Evolutionary conservation across 2,329 filamentous ascomycete species (phyloP).

Genomic region (Aspergillus spinulosporus): DNA sequence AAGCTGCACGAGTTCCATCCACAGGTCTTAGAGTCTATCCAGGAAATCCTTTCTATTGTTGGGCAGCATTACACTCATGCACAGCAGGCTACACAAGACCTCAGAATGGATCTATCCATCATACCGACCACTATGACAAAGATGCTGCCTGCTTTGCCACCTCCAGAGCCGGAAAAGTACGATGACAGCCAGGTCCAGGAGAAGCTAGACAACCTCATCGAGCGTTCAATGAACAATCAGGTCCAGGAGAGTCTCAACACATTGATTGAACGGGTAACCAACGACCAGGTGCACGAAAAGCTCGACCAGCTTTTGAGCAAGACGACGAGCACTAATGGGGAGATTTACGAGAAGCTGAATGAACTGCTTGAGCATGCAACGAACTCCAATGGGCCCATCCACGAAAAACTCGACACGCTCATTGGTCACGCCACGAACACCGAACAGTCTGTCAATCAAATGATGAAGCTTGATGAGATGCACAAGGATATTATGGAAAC

Average conservation of each 20-base stretch:
- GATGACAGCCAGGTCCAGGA: conserved; percentile 60
- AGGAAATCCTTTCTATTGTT: conserved; percentile 80
- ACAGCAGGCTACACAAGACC: conserved; percentile 64
- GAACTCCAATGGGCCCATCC: conserved; percentile 31
- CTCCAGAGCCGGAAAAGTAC: conserved; percentile 59
- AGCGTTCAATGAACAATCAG: conserved; percentile 48
- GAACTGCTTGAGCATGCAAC: conserved; percentile 43
- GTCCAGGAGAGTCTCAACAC: conserved; percentile 60
- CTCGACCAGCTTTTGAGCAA: conserved; percentile 49
- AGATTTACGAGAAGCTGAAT: conserved; percentile 61
- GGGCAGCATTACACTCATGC: conserved; percentile 87
- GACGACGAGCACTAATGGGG: conserved; percentile 32
- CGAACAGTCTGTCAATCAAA: conserved; percentile 69
- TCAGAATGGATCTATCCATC: conserved; percentile 56
- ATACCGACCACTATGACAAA: conserved; percentile 56
- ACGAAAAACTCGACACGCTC: conserved; percentile 37
- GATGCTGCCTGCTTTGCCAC: conserved; percentile 54
- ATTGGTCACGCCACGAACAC: conserved; percentile 61
- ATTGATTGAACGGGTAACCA: conserved; percentile 51
- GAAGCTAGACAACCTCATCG: conserved; percentile 55
- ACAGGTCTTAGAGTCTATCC: conserved; percentile 80
- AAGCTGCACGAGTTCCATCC: conserved; percentile 82
- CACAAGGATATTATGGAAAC: conserved; percentile 83
- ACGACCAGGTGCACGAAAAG: conserved; percentile 59
- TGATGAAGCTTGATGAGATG: conserved; percentile 83